phyloP scores from a whole-genome alignment of 192 early-diverging fungal species.

The Spinellus fusiger region DNA sequence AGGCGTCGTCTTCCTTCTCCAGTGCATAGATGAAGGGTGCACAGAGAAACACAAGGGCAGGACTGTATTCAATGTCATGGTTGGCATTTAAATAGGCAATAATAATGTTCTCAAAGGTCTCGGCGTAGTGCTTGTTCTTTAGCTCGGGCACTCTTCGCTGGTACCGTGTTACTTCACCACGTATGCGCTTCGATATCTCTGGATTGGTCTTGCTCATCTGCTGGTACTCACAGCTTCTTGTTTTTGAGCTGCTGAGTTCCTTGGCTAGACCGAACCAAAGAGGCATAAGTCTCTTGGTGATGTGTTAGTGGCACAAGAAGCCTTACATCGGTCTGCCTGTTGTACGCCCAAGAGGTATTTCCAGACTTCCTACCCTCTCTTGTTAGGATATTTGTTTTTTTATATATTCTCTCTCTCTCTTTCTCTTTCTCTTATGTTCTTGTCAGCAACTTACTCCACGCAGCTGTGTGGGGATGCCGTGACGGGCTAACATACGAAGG shows the following conservation, averaged over 20 bases:
- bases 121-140: constrained; percentile 15
- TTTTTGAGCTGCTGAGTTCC: constrained; percentile 55
- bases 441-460: constrained; percentile 43
- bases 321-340: constrained; percentile 70
- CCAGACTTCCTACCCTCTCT: constrained; percentile 66
- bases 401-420: too few species aligned
- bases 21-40: constrained; percentile 78
- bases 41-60: constrained; percentile 69
- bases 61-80: constrained; percentile 68
- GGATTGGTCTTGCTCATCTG: constrained; percentile 64
- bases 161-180: constrained; percentile 72
- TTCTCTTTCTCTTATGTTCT: too few species aligned
- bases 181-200: constrained; percentile 68
- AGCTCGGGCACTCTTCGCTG: constrained; percentile 39
- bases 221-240: constrained; percentile 58
- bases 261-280: constrained; percentile 42
- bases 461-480: constrained; percentile 79
- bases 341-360: constrained; percentile 81
- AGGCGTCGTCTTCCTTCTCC: constrained; percentile 71
- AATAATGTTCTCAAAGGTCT: constrained; percentile 82
- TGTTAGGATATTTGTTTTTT: neutral
- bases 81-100: constrained; percentile 78
- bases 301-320: neutral
- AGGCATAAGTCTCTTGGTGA: neutral
- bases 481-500: constrained; percentile 66